Percentiles rank a stretch among this genome's conserved stretches.
Evolutionary conservation across 352 stramenopile species (phyloP).

Genomic region (Phytophthora palmivora): DNA sequence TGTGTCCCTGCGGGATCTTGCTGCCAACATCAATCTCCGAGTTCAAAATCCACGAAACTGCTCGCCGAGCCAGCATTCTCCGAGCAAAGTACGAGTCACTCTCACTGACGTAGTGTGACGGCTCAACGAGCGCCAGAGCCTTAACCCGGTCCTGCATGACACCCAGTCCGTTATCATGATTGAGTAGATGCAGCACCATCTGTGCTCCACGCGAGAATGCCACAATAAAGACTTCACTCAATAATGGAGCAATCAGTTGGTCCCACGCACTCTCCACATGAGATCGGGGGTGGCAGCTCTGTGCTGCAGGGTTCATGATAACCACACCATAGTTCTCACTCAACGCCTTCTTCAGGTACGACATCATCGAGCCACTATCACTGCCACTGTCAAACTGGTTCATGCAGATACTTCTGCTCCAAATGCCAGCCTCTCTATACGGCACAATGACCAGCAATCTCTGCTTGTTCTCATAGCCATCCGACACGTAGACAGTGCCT

Average conservation of each 20-base stretch:
- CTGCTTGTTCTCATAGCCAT: conserved; percentile 62
- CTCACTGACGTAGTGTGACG: conserved; percentile 81
- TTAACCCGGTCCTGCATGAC: conserved; percentile 86
- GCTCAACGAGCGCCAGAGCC: conserved; percentile 80
- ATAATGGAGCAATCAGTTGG: conserved; percentile 69
- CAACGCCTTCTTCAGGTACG: conserved; percentile 82
- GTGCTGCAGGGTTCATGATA: conserved; percentile 83
- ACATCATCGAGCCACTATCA: conserved; percentile 79
- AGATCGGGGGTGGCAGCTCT: conserved; percentile 72
- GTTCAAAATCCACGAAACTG: conserved; percentile 79
- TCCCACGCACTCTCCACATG: conserved; percentile 87
- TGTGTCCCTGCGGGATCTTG: conserved; percentile 77
- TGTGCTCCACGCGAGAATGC: conserved; percentile 79
- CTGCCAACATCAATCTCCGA: conserved; percentile 73
- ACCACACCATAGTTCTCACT: conserved; percentile 85
- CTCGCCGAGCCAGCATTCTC: conserved; percentile 69
- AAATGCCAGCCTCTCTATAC: conserved; percentile 87
- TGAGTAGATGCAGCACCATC: conserved; percentile 84
- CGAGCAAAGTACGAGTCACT: conserved; percentile 82
- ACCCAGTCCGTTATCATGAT: conserved; percentile 80
- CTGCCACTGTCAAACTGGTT: conserved; percentile 61
- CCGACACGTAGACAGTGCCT: conserved; percentile 79
- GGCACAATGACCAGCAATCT: conserved; percentile 84
- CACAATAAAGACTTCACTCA: conserved; percentile 78
- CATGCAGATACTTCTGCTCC: conserved; percentile 87